Percentiles rank a stretch among this genome's conserved stretches.
Evolutionary conservation across 2,329 filamentous ascomycete genomes (phyloP).

Genomic region (Nothopassalora personata): DNA sequence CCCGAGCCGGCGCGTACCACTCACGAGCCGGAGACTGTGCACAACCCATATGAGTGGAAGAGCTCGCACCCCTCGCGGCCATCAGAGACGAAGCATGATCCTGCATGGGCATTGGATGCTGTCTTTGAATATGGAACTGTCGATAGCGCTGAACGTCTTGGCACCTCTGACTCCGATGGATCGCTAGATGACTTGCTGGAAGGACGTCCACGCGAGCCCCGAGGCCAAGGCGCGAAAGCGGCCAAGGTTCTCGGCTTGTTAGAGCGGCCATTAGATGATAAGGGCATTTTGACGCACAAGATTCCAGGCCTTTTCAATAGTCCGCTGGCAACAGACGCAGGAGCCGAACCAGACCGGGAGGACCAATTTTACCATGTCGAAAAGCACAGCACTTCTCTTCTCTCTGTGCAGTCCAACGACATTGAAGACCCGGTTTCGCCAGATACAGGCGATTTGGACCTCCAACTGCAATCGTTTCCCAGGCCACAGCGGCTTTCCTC

Average conservation of each 20-base stretch:
- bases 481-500: slow-evolving; percentile 4
- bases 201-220: slow-evolving; percentile 12
- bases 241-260: slow-evolving; percentile 26
- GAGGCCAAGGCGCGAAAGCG: slow-evolving; percentile 25
- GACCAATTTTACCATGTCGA: neutral
- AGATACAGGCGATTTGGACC: slow-evolving; percentile 11
- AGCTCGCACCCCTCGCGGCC: neutral
- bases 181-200: slow-evolving; percentile 3
- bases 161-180: neutral
- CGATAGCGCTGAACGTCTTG: neutral
- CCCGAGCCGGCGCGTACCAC: slow-evolving; percentile 1
- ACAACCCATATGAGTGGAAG: neutral
- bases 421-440: slow-evolving; percentile 3
- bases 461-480: slow-evolving; percentile 18
- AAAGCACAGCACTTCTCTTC: neutral
- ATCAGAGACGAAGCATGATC: neutral
- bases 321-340: neutral
- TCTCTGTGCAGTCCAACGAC: neutral
- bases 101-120: neutral
- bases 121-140: neutral
- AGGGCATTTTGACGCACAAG: slow-evolving; percentile 2
- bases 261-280: slow-evolving; percentile 5
- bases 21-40: neutral
- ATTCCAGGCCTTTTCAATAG: neutral
- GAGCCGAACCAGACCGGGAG: slow-evolving; percentile 2